These are phyloP conservation scores for Fusarium denticulatum DNA, from an alignment of 2,329 filamentous ascomycete species.

Conservation along the genomic window DNA sequence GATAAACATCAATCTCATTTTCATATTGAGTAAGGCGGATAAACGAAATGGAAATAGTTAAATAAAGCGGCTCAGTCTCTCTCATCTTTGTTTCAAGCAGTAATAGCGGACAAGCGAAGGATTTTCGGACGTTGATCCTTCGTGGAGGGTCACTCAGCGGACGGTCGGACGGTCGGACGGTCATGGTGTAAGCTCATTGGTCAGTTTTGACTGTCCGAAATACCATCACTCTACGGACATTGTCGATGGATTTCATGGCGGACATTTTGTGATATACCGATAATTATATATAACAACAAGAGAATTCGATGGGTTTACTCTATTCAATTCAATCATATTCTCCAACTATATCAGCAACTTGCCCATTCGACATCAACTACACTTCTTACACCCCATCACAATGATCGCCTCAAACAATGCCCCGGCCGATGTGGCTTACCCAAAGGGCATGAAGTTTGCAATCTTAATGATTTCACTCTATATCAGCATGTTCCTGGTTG, in stretches of 20 bases:
- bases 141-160: not conserved
- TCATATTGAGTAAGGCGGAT: not conserved
- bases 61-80: not conserved
- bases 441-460: not conserved
- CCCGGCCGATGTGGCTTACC: not conserved
- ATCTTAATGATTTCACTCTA: slow-evolving; percentile 11
- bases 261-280: not conserved
- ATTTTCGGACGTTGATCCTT: not conserved
- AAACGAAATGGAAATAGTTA: not conserved
- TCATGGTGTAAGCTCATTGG: slow-evolving; percentile 33
- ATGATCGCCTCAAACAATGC: not conserved
- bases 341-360: not conserved
- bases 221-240: not conserved
- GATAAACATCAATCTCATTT: not conserved
- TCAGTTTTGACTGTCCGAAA: not conserved
- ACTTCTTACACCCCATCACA: not conserved
- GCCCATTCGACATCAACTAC: not conserved
- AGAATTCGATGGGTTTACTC: not conserved
- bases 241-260: not conserved
- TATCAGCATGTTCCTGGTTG: slow-evolving; percentile 14
- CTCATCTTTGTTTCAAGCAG: not conserved
- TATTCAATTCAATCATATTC: not conserved
- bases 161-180: slow-evolving; percentile 5
- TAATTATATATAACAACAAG: not conserved
- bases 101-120: not conserved